Conservation (phyloP, 2,329 filamentous ascomycete species). For the Fusarium kyushuense region DNA sequence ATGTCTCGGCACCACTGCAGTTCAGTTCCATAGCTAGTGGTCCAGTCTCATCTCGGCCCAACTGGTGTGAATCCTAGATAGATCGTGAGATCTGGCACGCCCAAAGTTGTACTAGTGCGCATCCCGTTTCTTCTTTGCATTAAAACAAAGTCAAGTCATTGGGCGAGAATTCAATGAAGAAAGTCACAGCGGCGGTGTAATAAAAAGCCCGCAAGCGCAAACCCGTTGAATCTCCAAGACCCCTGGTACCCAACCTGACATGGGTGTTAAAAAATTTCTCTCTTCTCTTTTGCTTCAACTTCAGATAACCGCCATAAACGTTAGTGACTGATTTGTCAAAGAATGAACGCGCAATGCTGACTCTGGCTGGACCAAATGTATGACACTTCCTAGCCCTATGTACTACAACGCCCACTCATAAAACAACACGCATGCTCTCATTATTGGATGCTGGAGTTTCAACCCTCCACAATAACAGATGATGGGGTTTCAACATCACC, state of each 20-base stretch:
- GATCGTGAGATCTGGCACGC: slow-evolving; percentile 42
- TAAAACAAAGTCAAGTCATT: slow-evolving; percentile 26
- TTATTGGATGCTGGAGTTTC: slow-evolving; percentile 29
- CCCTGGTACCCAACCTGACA: slow-evolving; percentile 27
- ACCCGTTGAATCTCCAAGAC: slow-evolving; percentile 31
- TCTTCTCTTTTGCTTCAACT: slow-evolving; percentile 8
- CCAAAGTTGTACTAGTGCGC: slow-evolving; percentile 37
- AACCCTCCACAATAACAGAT: slow-evolving; percentile 27
- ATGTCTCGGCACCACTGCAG: slow-evolving; percentile 40
- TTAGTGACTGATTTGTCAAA: slow-evolving; percentile 19
- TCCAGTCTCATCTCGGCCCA: slow-evolving; percentile 36
- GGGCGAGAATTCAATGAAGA: slow-evolving; percentile 26
- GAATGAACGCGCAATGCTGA: slow-evolving; percentile 23
- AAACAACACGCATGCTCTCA: slow-evolving; percentile 10
- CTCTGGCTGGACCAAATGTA: slow-evolving; percentile 13
- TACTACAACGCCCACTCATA: slow-evolving; percentile 3
- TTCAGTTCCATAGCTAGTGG: slow-evolving; percentile 30
- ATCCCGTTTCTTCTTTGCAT: slow-evolving; percentile 37
- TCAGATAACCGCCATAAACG: slow-evolving; percentile 26
- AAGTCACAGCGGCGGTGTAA: slow-evolving; percentile 38
- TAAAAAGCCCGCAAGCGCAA: slow-evolving; percentile 32
- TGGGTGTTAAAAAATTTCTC: neutral
- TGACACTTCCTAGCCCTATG: neutral
- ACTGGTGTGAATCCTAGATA: slow-evolving; percentile 40
- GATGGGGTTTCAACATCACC: slow-evolving; percentile 15